Evolutionary conservation across 805 yeast genomes (phyloP).

Genomic region (Saccharomycopsis guyanensis): DNA sequence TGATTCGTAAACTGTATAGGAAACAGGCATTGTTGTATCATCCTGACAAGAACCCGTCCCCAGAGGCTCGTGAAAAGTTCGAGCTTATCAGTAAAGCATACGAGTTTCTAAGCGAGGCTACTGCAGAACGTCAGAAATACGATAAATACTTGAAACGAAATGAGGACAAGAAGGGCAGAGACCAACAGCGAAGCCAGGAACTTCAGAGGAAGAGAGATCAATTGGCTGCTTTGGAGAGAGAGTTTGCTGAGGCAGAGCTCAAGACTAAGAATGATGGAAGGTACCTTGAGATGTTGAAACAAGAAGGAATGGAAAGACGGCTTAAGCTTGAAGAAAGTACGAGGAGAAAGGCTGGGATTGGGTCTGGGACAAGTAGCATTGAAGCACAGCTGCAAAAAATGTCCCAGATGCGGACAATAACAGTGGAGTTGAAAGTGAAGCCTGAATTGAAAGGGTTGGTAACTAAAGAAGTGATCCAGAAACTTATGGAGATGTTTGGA

Average conservation of each 20-base stretch:
- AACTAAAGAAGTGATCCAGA: neutral
- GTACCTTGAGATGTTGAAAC: constrained; percentile 25
- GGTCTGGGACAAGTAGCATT: neutral
- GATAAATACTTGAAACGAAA: constrained; percentile 38
- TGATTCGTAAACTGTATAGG: constrained; percentile 14
- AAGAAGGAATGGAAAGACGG: constrained; percentile 8
- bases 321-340: neutral
- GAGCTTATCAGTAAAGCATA: constrained; percentile 62
- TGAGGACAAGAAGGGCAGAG: constrained; percentile 18
- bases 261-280: constrained; percentile 23
- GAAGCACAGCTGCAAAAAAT: neutral
- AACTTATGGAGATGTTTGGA: constrained; percentile 11
- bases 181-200: constrained; percentile 22
- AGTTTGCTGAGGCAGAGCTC: constrained; percentile 21
- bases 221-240: constrained; percentile 24
- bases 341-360: neutral
- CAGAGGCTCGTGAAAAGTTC: constrained; percentile 45
- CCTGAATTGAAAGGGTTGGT: neutral
- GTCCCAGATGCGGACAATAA: constrained; percentile 1
- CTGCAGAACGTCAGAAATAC: constrained; percentile 52
- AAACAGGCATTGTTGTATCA: constrained; percentile 42
- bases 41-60: constrained; percentile 56
- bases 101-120: constrained; percentile 38
- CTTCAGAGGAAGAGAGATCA: constrained; percentile 19
- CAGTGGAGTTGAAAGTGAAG: constrained; percentile 3